phyloP scores from a whole-genome alignment of 805 yeast genomes.

The Myxozyma kluyveri region DNA sequence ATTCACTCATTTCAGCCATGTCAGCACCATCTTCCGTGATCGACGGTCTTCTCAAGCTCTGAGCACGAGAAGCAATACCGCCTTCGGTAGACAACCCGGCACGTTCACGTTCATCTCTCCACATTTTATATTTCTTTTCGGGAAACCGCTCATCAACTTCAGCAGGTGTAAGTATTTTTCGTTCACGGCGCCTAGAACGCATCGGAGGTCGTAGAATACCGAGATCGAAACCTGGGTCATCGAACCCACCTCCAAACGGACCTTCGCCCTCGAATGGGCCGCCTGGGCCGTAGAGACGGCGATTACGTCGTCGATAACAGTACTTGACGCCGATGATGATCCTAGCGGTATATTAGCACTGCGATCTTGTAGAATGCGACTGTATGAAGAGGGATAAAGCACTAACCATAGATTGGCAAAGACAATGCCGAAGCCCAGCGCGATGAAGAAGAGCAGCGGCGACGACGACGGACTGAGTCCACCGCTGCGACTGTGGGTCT shows the following conservation, averaged over 20 bases:
- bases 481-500: background rate
- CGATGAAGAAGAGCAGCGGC: slow-evolving; percentile 34
- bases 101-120: slow-evolving; percentile 34
- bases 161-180: slow-evolving; percentile 34
- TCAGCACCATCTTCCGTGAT: background rate
- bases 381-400: background rate
- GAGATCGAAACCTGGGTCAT: slow-evolving; percentile 17
- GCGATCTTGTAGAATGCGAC: background rate
- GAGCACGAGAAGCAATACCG: slow-evolving; percentile 18
- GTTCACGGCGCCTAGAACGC: slow-evolving; percentile 29
- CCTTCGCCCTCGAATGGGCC: slow-evolving; percentile 4
- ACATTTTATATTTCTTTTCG: slow-evolving; percentile 33
- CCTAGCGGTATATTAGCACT: slow-evolving; percentile 9
- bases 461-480: background rate
- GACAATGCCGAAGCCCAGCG: slow-evolving; percentile 40
- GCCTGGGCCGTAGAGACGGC: slow-evolving; percentile 18
- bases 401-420: slow-evolving; percentile 38
- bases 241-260: slow-evolving; percentile 9
- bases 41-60: slow-evolving; percentile 1
- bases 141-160: slow-evolving; percentile 38
- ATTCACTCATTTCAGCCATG: background rate
- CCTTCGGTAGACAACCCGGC: slow-evolving; percentile 27
- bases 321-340: slow-evolving; percentile 38
- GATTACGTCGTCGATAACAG: slow-evolving; percentile 35
- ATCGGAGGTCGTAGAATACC: slow-evolving; percentile 25